Evolutionary conservation across 2,329 filamentous ascomycete genomes (phyloP).

Genomic region (Sporothrix luriei): DNA sequence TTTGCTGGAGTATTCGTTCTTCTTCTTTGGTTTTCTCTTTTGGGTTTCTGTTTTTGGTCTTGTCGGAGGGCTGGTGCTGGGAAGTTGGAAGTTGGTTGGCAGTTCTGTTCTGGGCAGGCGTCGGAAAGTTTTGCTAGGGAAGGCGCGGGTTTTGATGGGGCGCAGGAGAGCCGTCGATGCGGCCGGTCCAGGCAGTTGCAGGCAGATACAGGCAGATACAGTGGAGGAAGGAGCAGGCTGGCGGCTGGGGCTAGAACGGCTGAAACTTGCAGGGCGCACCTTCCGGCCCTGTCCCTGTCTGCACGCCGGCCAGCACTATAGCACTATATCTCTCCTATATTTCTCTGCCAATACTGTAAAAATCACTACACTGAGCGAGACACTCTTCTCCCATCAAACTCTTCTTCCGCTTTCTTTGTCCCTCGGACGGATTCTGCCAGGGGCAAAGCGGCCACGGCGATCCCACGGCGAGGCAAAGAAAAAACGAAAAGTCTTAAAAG

Average conservation of each 20-base stretch:
- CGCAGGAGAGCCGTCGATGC: neutral
- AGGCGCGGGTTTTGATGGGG: neutral
- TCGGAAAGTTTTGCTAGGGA: neutral
- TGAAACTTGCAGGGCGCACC: constrained; percentile 12
- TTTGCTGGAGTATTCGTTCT: constrained; percentile 9
- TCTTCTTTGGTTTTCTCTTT: constrained; percentile 17
- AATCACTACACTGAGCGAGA: neutral
- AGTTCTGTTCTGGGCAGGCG: neutral
- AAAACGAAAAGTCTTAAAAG: constrained; percentile 8
- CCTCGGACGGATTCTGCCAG: constrained; percentile 3
- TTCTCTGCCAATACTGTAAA: neutral
- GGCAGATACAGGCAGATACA: neutral
- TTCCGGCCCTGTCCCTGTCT: neutral
- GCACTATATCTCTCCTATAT: too few relatives aligned
- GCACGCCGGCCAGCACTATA: neutral
- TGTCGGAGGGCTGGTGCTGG: constrained; percentile 18
- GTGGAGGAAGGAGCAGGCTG: neutral
- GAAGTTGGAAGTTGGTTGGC: constrained; percentile 25
- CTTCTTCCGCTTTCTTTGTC: neutral
- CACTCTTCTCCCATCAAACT: neutral
- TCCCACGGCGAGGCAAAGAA: constrained; percentile 14
- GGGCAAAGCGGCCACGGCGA: constrained; percentile 7
- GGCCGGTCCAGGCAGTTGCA: neutral
- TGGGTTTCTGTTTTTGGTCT: neutral
- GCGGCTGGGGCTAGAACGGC: neutral